phyloP scores from a whole-genome alignment of 2,329 filamentous ascomycete genomes.

The Colletotrichum cereale region DNA sequence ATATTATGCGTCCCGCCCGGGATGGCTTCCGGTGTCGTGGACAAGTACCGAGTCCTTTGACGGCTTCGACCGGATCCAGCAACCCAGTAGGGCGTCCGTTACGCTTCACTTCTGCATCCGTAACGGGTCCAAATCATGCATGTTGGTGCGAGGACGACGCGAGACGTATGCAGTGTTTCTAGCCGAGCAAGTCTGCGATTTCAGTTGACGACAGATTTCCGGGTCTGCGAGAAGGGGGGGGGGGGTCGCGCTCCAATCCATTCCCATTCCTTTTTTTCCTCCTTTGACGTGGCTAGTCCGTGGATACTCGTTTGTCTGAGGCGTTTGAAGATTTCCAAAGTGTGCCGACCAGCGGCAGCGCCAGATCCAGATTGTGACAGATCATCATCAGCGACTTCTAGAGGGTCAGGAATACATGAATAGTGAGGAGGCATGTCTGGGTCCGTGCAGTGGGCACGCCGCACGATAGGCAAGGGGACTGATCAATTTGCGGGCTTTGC shows the following conservation, averaged over 20 bases:
- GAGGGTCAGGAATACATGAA: constrained; percentile 8
- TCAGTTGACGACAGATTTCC: neutral
- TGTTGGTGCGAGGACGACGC: constrained; percentile 10
- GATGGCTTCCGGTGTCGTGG: neutral
- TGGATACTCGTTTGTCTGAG: constrained; percentile 21
- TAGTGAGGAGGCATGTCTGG: constrained; percentile 21
- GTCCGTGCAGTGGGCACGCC: constrained; percentile 21
- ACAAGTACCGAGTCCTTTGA: neutral
- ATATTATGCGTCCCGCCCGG: neutral
- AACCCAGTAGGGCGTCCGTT: neutral
- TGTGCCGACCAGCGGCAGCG: neutral
- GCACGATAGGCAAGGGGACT: constrained; percentile 24
- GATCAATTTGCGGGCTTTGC: constrained; percentile 25
- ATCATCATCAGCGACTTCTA: constrained; percentile 40
- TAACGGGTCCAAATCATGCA: constrained; percentile 3
- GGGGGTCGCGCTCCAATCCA: neutral
- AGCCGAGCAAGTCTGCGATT: constrained; percentile 2
- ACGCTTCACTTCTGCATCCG: neutral
- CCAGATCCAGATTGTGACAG: constrained; percentile 42
- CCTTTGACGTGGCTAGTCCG: constrained; percentile 10
- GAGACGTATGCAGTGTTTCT: constrained; percentile 17
- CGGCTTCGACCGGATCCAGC: neutral
- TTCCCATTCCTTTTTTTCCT: neutral
- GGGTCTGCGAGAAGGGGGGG: too few relatives aligned
- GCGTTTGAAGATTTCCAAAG: constrained; percentile 20